Evolutionary conservation across 164 flowering plant genomes (phyloP).

Genomic region (Nymphaea colorata): DNA sequence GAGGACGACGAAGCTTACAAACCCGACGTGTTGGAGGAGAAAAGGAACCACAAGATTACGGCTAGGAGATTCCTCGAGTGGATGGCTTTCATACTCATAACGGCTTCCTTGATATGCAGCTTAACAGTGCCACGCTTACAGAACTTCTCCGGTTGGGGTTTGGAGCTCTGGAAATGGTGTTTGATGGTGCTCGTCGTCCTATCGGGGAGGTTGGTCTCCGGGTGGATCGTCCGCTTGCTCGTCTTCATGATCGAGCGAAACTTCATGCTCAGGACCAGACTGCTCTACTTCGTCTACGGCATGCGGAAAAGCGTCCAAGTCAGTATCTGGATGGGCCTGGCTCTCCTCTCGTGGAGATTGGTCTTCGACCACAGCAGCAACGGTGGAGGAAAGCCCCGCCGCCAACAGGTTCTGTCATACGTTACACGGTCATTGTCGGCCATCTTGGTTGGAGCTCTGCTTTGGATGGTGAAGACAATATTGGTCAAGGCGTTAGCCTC

Average conservation of each 20-base stretch:
- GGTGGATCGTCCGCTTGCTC: constrained; percentile 19
- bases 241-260: constrained; percentile 35
- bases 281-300: constrained; percentile 41
- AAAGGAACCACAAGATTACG: constrained; percentile 10
- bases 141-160: constrained; percentile 7
- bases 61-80: constrained; percentile 16
- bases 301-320: constrained; percentile 26
- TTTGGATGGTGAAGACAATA: constrained; percentile 25
- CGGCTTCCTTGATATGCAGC: constrained; percentile 15
- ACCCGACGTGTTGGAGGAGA: not conserved
- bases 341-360: constrained; percentile 24
- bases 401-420: constrained; percentile 9
- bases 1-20: not conserved
- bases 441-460: constrained; percentile 8
- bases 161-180: constrained; percentile 36
- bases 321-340: constrained; percentile 33
- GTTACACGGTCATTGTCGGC: constrained; percentile 7
- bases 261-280: constrained; percentile 34
- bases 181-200: constrained; percentile 26
- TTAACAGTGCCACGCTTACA: constrained; percentile 10
- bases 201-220: constrained; percentile 31
- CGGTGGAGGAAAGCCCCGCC: constrained; percentile 1
- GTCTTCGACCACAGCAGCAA: constrained; percentile 21
- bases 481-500: constrained; percentile 32
- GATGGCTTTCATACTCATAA: constrained; percentile 12